Conservation (phyloP, 2,329 filamentous ascomycete species). For the Clarireedia monteithiana region DNA sequence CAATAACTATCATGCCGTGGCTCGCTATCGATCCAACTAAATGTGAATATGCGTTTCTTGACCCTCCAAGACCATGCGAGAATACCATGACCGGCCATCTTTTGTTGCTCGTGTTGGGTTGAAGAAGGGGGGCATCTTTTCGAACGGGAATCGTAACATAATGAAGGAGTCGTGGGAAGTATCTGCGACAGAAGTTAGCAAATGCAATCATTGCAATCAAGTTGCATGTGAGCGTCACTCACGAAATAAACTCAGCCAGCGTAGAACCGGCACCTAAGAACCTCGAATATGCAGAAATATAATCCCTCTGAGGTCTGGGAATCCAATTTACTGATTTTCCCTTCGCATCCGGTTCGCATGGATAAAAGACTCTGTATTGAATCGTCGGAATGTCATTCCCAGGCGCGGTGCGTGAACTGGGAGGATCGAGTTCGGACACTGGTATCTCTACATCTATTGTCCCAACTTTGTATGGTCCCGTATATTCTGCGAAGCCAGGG, state of each 20-base stretch:
- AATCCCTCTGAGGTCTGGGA: constrained; percentile 65
- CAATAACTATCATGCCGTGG: constrained; percentile 72
- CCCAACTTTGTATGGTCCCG: constrained; percentile 71
- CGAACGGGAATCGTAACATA: constrained; percentile 66
- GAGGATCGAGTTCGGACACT: constrained; percentile 47
- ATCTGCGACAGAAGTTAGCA: constrained; percentile 34
- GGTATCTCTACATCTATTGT: constrained; percentile 77
- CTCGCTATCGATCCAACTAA: constrained; percentile 71
- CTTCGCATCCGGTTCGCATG: constrained; percentile 42
- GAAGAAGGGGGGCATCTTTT: constrained; percentile 60
- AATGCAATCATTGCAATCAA: neutral
- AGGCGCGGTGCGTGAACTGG: constrained; percentile 39
- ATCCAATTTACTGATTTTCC: constrained; percentile 62
- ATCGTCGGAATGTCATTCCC: constrained; percentile 54
- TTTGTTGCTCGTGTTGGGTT: constrained; percentile 33
- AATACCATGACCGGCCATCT: constrained; percentile 80
- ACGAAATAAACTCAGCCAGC: constrained; percentile 53
- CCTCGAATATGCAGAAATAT: constrained; percentile 66
- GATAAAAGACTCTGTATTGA: constrained; percentile 78
- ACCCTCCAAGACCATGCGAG: constrained; percentile 77
- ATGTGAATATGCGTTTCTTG: constrained; percentile 79
- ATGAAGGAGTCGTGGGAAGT: constrained; percentile 63
- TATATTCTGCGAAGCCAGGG: constrained; percentile 66
- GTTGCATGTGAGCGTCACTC: constrained; percentile 27
- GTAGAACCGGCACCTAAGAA: constrained; percentile 62